Evolutionary conservation across 1,139 yeast genomes (phyloP).

Genomic region (Kurtzmaniella quercitrusa): DNA sequence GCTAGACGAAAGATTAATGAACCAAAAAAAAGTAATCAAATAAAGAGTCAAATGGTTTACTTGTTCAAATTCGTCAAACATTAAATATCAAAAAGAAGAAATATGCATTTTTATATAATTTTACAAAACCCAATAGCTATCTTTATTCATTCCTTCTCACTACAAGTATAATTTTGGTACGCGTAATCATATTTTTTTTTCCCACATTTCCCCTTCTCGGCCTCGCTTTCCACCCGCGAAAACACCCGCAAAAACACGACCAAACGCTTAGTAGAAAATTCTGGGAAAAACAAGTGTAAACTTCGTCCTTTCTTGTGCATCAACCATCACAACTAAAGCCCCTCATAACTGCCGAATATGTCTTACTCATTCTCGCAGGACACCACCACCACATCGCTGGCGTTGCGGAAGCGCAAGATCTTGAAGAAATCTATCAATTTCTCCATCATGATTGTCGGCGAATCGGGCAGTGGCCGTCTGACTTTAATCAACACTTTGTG

Average conservation of each 20-base stretch:
- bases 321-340: not conserved
- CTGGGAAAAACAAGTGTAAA: not conserved
- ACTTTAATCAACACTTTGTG: slow-evolving; percentile 68
- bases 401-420: slow-evolving; percentile 55
- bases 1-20: not conserved
- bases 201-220: not conserved
- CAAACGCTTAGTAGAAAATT: not conserved
- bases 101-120: not conserved
- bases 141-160: not conserved
- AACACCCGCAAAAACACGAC: slow-evolving; percentile 1
- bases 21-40: not conserved
- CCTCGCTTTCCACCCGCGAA: slow-evolving; percentile 1
- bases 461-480: slow-evolving; percentile 58
- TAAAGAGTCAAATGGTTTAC: no score
- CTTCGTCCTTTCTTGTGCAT: not conserved
- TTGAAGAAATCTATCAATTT: slow-evolving; percentile 52
- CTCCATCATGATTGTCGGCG: slow-evolving; percentile 58
- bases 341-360: not conserved
- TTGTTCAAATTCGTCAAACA: no score
- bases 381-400: slow-evolving; percentile 20
- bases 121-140: not conserved
- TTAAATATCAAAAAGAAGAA: not conserved
- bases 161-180: not conserved
- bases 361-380: slow-evolving; percentile 8
- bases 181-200: not conserved